Percentiles rank a stretch among this genome's conserved stretches.
Evolutionary conservation across 257 asterid genomes (phyloP).

Genomic region (Ilex asprella): DNA sequence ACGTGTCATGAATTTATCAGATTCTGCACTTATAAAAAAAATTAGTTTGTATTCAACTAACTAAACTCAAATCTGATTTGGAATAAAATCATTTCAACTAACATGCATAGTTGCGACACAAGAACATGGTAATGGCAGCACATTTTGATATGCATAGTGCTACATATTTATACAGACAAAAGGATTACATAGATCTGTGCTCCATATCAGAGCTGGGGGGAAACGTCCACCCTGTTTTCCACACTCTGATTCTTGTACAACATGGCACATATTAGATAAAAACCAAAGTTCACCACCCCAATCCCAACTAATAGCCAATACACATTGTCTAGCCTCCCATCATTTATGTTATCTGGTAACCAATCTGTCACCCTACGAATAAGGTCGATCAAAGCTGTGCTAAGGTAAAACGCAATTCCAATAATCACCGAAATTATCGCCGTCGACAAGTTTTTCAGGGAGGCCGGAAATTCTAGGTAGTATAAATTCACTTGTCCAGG

Average conservation of each 20-base stretch:
- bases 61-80: no score
- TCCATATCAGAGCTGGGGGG: no score
- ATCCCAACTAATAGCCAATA: conserved; percentile 30
- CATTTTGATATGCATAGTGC: no score
- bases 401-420: conserved; percentile 24
- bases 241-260: conserved; percentile 9
- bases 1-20: no score
- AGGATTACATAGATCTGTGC: no score
- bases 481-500: conserved; percentile 48
- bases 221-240: background rate
- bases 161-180: no score
- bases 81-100: no score
- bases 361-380: conserved; percentile 18
- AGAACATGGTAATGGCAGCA: no score
- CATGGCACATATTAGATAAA: conserved; percentile 27
- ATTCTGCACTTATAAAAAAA: no score
- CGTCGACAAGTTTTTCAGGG: conserved; percentile 45
- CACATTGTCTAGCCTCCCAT: conserved; percentile 28
- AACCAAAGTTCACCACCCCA: conserved; percentile 20
- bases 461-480: conserved; percentile 53
- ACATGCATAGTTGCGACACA: no score
- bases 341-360: conserved; percentile 29
- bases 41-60: no score
- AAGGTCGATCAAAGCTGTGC: conserved; percentile 21
- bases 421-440: conserved; percentile 45